Base-by-base conservation (phyloP, 202 grass and related monocot genomes). In the Saccharum hybrid region DNA sequence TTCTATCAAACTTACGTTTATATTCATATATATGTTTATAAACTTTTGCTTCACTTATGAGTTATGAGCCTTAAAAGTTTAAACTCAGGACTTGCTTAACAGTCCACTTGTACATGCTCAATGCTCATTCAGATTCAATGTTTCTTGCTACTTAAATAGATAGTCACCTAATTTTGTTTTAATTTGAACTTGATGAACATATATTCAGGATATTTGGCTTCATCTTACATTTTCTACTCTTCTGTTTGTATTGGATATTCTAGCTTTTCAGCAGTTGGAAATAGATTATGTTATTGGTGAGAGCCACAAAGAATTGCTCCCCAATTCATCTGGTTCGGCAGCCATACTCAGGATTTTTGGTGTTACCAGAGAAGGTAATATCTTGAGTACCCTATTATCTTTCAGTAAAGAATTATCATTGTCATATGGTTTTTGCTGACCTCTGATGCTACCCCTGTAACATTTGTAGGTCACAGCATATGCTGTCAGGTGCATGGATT, bases 191-290 rank as follows among this genome's bases (percentile, higher is more conserved):
- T 78, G 37, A 66, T 49, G 31, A 40, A 49, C 3, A 15, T 40
- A 21, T 82, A 34, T 82, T 75, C 67, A 83, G 18, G 34, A 54
- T 30, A 43, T 64, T 38, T 79, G 5, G 26, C 63, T 56, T 84
- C 6, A 60, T 73, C 72, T 84, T 75, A 72, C 59, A 30, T 26
- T 76, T 74, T 1, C 64, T 48, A 67, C 60, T 86, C 46, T 77
- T 56, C 40, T 30, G 57, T 15, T 40, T 90, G 79, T 90, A 60
- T 85, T 90, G 75, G 40, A 82, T 81, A 86, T 63, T 63, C 74
- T 87, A 99, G 93, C 90, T 75, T 99, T 99, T 90, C 93, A 99
- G 88, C 96, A 99, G 84, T 82, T 99, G 51, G 93, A 99, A 66
- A 99, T 96, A 81, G 93, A 99, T 89, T 99, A 96, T 64, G 65